Percentiles rank a stretch among this genome's conserved stretches.
Conservation (phyloP, 768 basidiomycete species). For the Boletus huronensis region DNA sequence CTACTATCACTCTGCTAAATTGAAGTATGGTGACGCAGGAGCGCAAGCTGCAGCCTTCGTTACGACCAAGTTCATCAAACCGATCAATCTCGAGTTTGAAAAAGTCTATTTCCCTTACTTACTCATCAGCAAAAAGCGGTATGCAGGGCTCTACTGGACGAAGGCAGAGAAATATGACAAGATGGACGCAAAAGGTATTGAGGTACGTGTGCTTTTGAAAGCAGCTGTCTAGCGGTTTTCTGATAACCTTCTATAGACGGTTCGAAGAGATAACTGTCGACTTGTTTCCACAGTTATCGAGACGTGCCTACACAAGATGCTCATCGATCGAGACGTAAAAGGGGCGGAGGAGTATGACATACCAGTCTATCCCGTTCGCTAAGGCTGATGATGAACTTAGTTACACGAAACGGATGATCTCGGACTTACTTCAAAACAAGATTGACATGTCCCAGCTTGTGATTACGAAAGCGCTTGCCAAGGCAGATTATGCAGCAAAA, state of each 20-base stretch:
- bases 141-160: slow-evolving; percentile 98
- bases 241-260: slow-evolving; percentile 57
- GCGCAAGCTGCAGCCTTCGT: slow-evolving; percentile 91
- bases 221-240: not conserved
- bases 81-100: slow-evolving; percentile 99
- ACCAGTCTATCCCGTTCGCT: slow-evolving; percentile 5
- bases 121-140: slow-evolving; percentile 97
- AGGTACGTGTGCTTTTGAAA: slow-evolving; percentile 50
- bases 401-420: slow-evolving; percentile 90
- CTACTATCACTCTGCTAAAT: not conserved
- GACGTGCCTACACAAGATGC: slow-evolving; percentile 96
- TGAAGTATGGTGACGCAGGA: slow-evolving; percentile 43
- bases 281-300: slow-evolving; percentile 97
- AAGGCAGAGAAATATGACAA: slow-evolving; percentile 94
- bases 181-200: slow-evolving; percentile 99
- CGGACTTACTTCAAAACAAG: slow-evolving; percentile 93
- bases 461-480: slow-evolving; percentile 95
- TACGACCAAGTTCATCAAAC: slow-evolving; percentile 85
- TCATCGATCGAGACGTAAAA: slow-evolving; percentile 91
- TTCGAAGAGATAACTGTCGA: slow-evolving; percentile 97
- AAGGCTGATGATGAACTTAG: slow-evolving; percentile 39
- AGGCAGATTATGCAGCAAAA: slow-evolving; percentile 89
- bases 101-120: slow-evolving; percentile 99
- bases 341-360: slow-evolving; percentile 81
- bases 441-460: slow-evolving; percentile 99